Evolutionary conservation across 768 basidiomycete genomes (phyloP), one percentile per base, ranked within the genome.

Genomic region (Hygrophorus pudorinus): DNA sequence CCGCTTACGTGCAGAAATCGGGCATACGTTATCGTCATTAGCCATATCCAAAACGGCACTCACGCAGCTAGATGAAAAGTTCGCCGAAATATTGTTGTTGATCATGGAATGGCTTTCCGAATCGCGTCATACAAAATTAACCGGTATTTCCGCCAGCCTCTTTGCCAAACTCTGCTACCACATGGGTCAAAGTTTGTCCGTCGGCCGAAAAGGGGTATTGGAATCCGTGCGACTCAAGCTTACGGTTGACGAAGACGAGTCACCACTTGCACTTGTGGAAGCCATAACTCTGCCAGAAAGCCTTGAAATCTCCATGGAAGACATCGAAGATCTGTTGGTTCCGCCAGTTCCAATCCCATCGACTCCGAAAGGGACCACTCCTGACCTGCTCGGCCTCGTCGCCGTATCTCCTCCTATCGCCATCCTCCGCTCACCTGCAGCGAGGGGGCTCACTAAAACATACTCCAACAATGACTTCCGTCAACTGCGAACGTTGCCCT

Each of bases 391-490:
- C 21, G 79, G 75, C 13, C 28, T 48, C 17, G 67, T 82, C 28
- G 73, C 81, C 4, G 71, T 84, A 17, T 85, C 83, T 2, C 85
- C 83, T 3, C 80, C 83, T 2, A 75, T 77, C 7, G 76, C 83
- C 5, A 52, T 87, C 17, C 64, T 86, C 39, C 71, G 85, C 31
- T 82, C 81, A 0, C 81, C 84, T 0, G 79, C 78, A 0, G 76
- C 79, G 17, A 83, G 82, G 0, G 84, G 83, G 13, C 68, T 91
- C 20, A 89, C 88, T 9, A 91, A 89, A 64, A 88, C 74, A 48
- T 91, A 91, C 51, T 59, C 58, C 16, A 82, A 75, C 56, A 88
- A 91, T 52, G 87, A 90, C 59, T 91, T 91, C 53, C 71, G 88
- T 42, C 75, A 84, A 56, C 65, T 87, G 51, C 67, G 87, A 39